Base-by-base conservation (phyloP, 495 filamentous ascomycete genomes). In the Neurospora sp. region DNA sequence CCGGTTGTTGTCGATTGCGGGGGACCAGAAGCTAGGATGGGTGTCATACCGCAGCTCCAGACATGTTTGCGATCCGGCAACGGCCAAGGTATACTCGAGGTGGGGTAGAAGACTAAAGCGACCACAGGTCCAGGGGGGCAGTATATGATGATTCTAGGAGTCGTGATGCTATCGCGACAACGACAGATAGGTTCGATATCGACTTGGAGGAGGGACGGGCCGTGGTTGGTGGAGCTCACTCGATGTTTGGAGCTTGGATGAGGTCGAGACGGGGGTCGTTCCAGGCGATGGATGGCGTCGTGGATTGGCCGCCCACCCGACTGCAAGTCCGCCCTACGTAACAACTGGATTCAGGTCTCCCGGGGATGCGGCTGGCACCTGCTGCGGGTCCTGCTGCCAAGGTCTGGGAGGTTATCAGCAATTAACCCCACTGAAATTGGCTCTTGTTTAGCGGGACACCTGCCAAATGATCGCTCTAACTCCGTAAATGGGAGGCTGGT, bases 31-130 rank as follows among this genome's bases (percentile, higher is more conserved):
- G 59, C 38, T 39, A n/a, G 73, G 72, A 37, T 20, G 46, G 69
- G 71, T 73, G 71, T 82, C 84, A 69, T 87, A 89, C 89, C 79
- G 77, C 84, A 77, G 87, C 86, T 81, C 89, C 89, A 70, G 89
- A 90, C 89, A 90, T 90, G 69, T 73, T 85, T 77, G 77, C 71
- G 70, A 69, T 38, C 75, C 27, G 70, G 44, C 39, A 46, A 35
- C 18, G 54, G 54, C 27, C 54, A 66, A 66, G 14, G 27, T 66
- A 18, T 66, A 66, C 23, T 66, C 54, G 54, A 66, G 54, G 54
- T 35, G 27, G 27, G 27, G 27, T 35, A 66, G 7, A 7, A 66
- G 27, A 35, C 14, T 66, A 35, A 35, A 14, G 23, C 12, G 54
- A 18, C 27, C 7, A 35, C 6, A 66, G 54, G 27, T 62, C 54